Evolutionary conservation across 768 basidiomycete species (phyloP).

Genomic region (Leccinum uliginosum): DNA sequence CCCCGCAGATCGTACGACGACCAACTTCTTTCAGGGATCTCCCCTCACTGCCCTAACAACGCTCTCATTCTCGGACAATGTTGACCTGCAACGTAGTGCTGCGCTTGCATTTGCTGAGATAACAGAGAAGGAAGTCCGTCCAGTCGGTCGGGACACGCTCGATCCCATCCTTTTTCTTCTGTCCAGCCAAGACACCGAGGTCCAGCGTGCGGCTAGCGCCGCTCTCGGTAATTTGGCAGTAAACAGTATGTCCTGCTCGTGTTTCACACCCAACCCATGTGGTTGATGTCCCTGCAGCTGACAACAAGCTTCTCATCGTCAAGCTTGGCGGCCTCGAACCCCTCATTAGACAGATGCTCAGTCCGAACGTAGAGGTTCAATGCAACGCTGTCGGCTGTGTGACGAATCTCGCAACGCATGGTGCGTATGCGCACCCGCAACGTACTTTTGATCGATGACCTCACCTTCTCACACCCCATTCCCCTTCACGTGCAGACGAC

Average conservation of each 20-base stretch:
- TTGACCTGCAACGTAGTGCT: constrained; percentile 96
- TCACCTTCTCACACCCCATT: constrained; percentile 4
- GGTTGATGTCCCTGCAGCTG: constrained; percentile 50
- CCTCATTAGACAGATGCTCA: constrained; percentile 97
- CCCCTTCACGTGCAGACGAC: constrained; percentile 59
- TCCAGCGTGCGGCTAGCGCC: constrained; percentile 96
- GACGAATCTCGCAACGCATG: constrained; percentile 97
- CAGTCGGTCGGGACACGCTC: constrained; percentile 93
- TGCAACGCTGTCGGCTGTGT: constrained; percentile 99
- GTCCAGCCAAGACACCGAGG: constrained; percentile 97
- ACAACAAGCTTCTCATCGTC: constrained; percentile 98
- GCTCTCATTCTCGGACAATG: constrained; percentile 97
- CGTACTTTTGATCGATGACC: neutral
- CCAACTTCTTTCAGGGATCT: constrained; percentile 95
- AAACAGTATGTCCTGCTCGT: constrained; percentile 67
- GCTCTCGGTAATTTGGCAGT: constrained; percentile 97
- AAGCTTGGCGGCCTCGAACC: constrained; percentile 97
- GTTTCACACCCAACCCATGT: constrained; percentile 10
- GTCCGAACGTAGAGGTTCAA: constrained; percentile 98
- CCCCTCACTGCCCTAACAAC: constrained; percentile 93
- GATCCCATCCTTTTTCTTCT: constrained; percentile 98
- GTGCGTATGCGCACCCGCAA: constrained; percentile 41
- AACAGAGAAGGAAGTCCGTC: constrained; percentile 98
- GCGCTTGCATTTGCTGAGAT: constrained; percentile 99
- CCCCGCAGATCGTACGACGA: constrained; percentile 77